Evolutionary conservation across 2,329 filamentous ascomycete genomes (phyloP), one percentile per base, ranked within the genome.

Genomic region (Hypoxylon sp.): DNA sequence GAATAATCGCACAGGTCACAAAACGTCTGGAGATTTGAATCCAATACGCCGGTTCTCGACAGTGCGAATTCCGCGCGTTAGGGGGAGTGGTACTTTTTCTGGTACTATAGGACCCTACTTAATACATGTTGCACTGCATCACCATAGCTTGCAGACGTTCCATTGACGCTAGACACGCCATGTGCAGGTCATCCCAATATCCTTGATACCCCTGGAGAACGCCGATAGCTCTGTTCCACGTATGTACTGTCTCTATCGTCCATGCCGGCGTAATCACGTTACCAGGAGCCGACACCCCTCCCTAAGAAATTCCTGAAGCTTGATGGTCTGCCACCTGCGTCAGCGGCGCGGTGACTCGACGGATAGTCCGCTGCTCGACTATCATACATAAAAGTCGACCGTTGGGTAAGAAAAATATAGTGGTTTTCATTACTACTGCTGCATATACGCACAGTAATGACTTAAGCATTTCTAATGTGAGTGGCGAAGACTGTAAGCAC

Each of bases 131-230:
- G 54, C 64, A 71, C 66, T 50, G 60, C 63, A 65, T 55, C 58
- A 62, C 42, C 42, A 68, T 64, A 67, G 49, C 50, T 65, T 65
- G 69, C 66, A 63, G 63, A 56, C 54, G 60, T 71, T 69, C 66
- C 61, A 71, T 69, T 67, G 69, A 68, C 67, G 64, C 67, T 59
- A 70, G 64, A 70, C 69, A 69, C 67, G 64, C 69, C 61, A 70
- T 65, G 63, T 64, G 69, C 66, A 69, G 69, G 60, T 66, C 63
- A 70, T 70, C 61, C 53, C 53, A 61, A 46, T 55, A 69, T 61
- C 67, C 67, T 57, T 58, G 50, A 57, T 44, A 57, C 58, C 69
- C 63, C 64, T 65, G 61, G 53, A 59, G 58, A 54, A 61, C 55
- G 61, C 40, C 68, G 53, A 58, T 27, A 44, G 35, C 37, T 56